Evolutionary conservation across 2,329 filamentous ascomycete species (phyloP).

Genomic region (Aspergillus sp.): DNA sequence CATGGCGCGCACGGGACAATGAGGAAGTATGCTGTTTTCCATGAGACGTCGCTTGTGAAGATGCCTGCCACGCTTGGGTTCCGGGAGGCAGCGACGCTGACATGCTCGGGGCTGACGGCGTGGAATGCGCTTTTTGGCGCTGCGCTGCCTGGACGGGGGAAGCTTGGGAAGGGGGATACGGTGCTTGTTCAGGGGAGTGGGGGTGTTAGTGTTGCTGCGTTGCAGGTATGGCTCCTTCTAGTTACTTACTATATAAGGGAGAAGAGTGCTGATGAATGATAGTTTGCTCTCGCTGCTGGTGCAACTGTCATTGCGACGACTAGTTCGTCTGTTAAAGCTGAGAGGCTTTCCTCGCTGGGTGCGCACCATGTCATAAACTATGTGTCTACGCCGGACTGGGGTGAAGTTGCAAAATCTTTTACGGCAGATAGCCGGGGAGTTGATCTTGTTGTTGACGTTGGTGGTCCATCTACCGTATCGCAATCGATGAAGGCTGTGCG

Average conservation of each 20-base stretch:
- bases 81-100: slow-evolving; percentile 48
- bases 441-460: slow-evolving; percentile 58
- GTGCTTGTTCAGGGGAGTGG: slow-evolving; percentile 57
- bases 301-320: slow-evolving; percentile 61
- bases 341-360: slow-evolving; percentile 52
- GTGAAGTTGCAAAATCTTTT: slow-evolving; percentile 51
- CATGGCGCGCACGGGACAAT: slow-evolving; percentile 49
- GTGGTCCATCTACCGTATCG: slow-evolving; percentile 52
- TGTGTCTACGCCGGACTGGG: slow-evolving; percentile 53
- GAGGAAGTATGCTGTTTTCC: slow-evolving; percentile 48
- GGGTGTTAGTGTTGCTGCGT: slow-evolving; percentile 52
- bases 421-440: slow-evolving; percentile 50
- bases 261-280: not conserved
- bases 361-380: slow-evolving; percentile 61
- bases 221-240: slow-evolving; percentile 36
- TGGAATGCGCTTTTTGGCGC: slow-evolving; percentile 56
- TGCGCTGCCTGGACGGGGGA: slow-evolving; percentile 25
- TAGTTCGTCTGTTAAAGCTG: slow-evolving; percentile 50
- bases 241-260: not conserved
- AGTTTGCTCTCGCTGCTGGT: slow-evolving; percentile 48
- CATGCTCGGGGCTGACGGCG: slow-evolving; percentile 48
- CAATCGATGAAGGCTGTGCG: slow-evolving; percentile 44
- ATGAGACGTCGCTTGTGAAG: slow-evolving; percentile 50
- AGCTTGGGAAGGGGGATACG: slow-evolving; percentile 33
- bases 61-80: slow-evolving; percentile 49